A percentile compares a stretch with the other conserved stretches of the same genome.
phyloP scores from a whole-genome alignment of 164 flowering plant species.

The Aristolochia californica region DNA sequence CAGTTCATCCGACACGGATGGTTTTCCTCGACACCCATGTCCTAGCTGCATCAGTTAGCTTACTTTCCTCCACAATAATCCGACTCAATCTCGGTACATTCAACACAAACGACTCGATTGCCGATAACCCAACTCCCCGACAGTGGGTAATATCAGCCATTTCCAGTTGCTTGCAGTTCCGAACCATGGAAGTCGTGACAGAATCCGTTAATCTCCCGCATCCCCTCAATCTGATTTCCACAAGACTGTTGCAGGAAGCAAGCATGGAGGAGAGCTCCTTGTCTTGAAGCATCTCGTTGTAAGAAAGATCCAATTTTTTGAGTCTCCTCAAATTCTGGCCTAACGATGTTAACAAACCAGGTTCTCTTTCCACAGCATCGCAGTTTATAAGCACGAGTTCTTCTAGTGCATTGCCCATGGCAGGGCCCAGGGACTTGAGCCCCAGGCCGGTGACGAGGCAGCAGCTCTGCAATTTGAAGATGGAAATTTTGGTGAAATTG shows the following conservation, averaged over 20 bases:
- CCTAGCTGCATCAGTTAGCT: constrained; percentile 45
- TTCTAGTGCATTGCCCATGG: constrained; percentile 29
- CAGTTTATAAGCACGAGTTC: constrained; percentile 65
- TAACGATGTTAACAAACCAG: constrained; percentile 56
- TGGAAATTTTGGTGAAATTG: constrained; percentile 30
- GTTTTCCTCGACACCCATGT: constrained; percentile 24
- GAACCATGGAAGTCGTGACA: constrained; percentile 26
- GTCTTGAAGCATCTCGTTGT: constrained; percentile 57
- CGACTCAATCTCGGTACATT: constrained; percentile 29
- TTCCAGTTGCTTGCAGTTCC: constrained; percentile 43
- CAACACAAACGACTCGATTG: constrained; percentile 38
- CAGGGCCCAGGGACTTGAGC: constrained; percentile 28
- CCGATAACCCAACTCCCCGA: constrained; percentile 29
- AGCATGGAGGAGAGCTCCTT: constrained; percentile 63
- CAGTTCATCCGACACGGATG: constrained; percentile 23
- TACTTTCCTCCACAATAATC: constrained; percentile 47
- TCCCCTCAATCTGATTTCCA: constrained; percentile 56
- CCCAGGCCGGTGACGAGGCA: constrained; percentile 73
- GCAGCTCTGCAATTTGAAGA: constrained; percentile 63
- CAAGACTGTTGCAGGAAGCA: constrained; percentile 39
- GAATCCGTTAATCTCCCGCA: constrained; percentile 33
- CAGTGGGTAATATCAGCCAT: constrained; percentile 42
- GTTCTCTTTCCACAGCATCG: constrained; percentile 59
- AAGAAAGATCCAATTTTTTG: constrained; percentile 56
- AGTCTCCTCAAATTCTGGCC: constrained; percentile 51